A percentile compares a stretch with the other conserved stretches of the same genome.
phyloP scores from a whole-genome alignment of 352 stramenopile species.

The Lagenidium sp. region DNA sequence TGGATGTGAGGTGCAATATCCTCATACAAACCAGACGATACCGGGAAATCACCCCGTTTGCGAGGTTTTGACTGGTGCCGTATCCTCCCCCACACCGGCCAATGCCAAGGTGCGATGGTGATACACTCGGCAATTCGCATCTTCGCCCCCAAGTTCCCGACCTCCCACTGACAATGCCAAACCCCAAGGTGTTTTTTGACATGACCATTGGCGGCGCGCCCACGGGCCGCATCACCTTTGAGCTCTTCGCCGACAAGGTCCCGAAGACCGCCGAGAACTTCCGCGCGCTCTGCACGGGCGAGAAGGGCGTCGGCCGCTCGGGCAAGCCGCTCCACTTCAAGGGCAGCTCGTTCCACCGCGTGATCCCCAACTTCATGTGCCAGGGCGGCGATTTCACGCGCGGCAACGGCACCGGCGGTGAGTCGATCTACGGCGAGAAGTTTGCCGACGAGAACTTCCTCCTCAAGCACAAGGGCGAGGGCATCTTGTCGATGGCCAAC shows the following conservation, averaged over 20 bases:
- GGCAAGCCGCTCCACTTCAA: constrained; percentile 82
- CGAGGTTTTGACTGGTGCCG: background rate
- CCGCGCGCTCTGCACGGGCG: constrained; percentile 41
- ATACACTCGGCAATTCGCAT: constrained; percentile 13
- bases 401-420: constrained; percentile 89
- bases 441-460: constrained; percentile 98
- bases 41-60: background rate
- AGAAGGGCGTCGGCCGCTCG: constrained; percentile 49
- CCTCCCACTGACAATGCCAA: constrained; percentile 39
- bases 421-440: constrained; percentile 93
- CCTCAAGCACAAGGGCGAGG: constrained; percentile 88
- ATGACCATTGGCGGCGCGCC: constrained; percentile 92
- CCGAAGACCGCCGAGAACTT: constrained; percentile 58
- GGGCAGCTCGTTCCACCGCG: constrained; percentile 82
- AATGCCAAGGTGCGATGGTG: background rate
- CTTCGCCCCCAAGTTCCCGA: constrained; percentile 7
- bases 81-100: background rate
- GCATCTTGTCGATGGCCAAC: constrained; percentile 96
- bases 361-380: constrained; percentile 85
- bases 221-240: constrained; percentile 86
- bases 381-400: constrained; percentile 85
- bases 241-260: constrained; percentile 84
- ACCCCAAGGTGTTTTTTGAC: constrained; percentile 97
- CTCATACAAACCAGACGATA: background rate
- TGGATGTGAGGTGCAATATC: background rate